Conservation (phyloP, 345 rosid species). For the Noccaea caerulescens region DNA sequence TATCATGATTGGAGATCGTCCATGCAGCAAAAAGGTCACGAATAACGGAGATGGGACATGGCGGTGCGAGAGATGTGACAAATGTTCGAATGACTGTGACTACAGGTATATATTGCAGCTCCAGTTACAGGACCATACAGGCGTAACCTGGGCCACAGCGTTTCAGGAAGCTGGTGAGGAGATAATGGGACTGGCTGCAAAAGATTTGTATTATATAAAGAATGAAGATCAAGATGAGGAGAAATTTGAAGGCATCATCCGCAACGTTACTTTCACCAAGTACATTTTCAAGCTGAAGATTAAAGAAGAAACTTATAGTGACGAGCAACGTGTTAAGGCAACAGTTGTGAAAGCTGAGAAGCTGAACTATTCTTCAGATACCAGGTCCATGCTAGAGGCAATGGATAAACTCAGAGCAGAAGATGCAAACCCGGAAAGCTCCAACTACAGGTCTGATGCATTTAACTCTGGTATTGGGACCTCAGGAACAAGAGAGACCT, state of each 20-base stretch:
- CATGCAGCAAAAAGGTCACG: slow-evolving; percentile 83
- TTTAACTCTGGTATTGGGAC: slow-evolving; percentile 37
- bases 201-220: slow-evolving; percentile 68
- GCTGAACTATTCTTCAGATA: slow-evolving; percentile 59
- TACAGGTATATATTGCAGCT: slow-evolving; percentile 83
- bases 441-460: slow-evolving; percentile 37
- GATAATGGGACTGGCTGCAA: slow-evolving; percentile 85
- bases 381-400: slow-evolving; percentile 65
- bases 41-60: slow-evolving; percentile 94
- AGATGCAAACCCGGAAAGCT: slow-evolving; percentile 46
- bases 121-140: slow-evolving; percentile 94
- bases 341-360: slow-evolving; percentile 79
- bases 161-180: slow-evolving; percentile 88
- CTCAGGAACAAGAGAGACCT: slow-evolving; percentile 46
- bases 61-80: slow-evolving; percentile 87
- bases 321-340: slow-evolving; percentile 89
- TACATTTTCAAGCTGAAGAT: slow-evolving; percentile 82
- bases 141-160: slow-evolving; percentile 84
- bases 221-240: slow-evolving; percentile 70
- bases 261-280: slow-evolving; percentile 65
- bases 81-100: slow-evolving; percentile 72
- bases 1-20: slow-evolving; percentile 71
- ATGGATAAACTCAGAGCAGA: slow-evolving; percentile 58
- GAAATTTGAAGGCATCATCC: slow-evolving; percentile 65
- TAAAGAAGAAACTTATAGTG: slow-evolving; percentile 84